Evolutionary conservation across 129 eudicot genomes (phyloP).

Genomic region (Deinandra increscens): DNA sequence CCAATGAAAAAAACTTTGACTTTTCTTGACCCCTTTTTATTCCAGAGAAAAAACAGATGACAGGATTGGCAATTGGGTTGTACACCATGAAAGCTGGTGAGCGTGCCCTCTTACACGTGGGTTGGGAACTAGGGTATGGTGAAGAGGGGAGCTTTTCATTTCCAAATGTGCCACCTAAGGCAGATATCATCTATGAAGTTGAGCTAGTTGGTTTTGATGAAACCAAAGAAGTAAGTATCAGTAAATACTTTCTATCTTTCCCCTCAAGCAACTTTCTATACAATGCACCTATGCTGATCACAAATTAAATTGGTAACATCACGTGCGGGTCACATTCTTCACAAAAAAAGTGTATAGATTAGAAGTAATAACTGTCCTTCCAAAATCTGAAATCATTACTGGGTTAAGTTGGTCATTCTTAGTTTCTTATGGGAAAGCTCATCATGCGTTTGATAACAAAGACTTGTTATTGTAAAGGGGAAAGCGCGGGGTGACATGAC

Average conservation of each 20-base stretch:
- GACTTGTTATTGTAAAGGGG: constrained; percentile 45
- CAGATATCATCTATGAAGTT: constrained; percentile 83
- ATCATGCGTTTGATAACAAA: neutral
- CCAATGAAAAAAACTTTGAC: constrained; percentile 9
- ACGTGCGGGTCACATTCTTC: neutral
- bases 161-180: constrained; percentile 97
- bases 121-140: constrained; percentile 96
- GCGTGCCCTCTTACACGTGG: constrained; percentile 79
- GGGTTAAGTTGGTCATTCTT: constrained; percentile 1
- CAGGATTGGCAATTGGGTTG: constrained; percentile 81
- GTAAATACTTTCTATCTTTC: neutral
- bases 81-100: constrained; percentile 89
- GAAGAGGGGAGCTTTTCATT: constrained; percentile 96
- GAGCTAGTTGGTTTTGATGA: constrained; percentile 96
- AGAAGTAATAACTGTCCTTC: neutral
- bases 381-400: constrained; percentile 8
- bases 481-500: constrained; percentile 97
- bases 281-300: neutral
- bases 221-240: constrained; percentile 75
- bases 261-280: neutral
- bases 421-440: neutral
- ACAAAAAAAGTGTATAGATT: neutral
- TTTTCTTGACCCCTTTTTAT: constrained; percentile 17
- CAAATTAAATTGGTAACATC: neutral
- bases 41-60: constrained; percentile 87